Evolutionary conservation across 805 yeast genomes (phyloP), one percentile per base, ranked within the genome.

Genomic region (Saccharomyces mikatae): DNA sequence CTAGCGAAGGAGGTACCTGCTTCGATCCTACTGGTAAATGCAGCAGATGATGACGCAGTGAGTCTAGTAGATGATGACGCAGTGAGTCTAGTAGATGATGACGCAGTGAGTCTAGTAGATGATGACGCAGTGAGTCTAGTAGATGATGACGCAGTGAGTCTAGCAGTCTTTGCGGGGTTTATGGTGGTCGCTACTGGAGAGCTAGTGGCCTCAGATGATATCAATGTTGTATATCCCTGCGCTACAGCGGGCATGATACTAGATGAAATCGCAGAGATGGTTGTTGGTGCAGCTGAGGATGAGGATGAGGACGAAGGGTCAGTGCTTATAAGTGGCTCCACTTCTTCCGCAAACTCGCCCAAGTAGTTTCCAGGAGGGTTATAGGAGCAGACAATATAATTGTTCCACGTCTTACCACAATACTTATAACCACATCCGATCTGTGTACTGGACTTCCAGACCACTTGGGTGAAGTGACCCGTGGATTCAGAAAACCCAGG

Each of bases 401-500:
- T 71, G 50, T 82, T 81, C 80, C 76, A 74, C 65, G 76, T 73
- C 41, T 68, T 64, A 54, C 79, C 69, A 70, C 96, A 88, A 55
- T 76, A 68, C 66, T 81, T 82, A 70, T 74, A 72, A 50, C 85
- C 96, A 75, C 96, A 89, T 47, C 96, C 96, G 14, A 89, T 61
- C 65, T 80, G 70, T 36, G 84, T 77, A 50, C 89, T 76, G 22
- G 74, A 67, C 64, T 80, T 81, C 96, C 96, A 89, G 52, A 89
- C 83, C 55, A 89, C 79, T 71, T 87, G 95, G 30, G 96, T 87
- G 74, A 87, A 89, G 70, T 89, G 96, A 49, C 92, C 92, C 47
- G 90, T 81, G 11, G 71, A 65, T 32, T 65, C 71, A 48, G 74
- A 62, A 71, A 71, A 78, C 11, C 74, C 74, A 31, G 83, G 82